Base-by-base conservation (phyloP, 345 rosid genomes). In the Gossypium ekmanianum region DNA sequence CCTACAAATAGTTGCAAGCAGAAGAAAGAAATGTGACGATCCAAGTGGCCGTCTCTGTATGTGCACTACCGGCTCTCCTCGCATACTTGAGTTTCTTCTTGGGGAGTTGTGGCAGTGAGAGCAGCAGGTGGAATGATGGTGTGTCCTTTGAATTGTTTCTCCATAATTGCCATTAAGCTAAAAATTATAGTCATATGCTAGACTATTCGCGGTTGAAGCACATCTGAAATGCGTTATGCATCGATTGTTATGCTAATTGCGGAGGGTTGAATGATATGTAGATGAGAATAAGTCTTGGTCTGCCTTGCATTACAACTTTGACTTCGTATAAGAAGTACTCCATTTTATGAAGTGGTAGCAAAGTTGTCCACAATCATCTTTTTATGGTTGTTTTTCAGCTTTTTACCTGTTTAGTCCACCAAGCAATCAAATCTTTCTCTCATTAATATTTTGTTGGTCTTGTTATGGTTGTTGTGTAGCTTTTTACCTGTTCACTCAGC, bases 401-500 rank as follows among this genome's bases (percentile, higher is more conserved):
- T 65, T 34, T 34, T 34, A 34, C 47, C 18, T 68, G 14, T 7
- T 22, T 48, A 47, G 18, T 68, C 72, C 24, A 4, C 41, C 26
- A 18, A 13, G 72, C 39, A 24, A 48, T 48, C 7, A 22, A 67
- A 47, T 14, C 24, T 52, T 29, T 18, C 45, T 34, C 59, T 52
- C 29, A 55, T 54, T 11, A 41, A 54, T 12, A 61, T 47, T 26
- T 17, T 48, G 13, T 59, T 47, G 11, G 24, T 61, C 45, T 71
- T 47, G 48, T 14, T 79, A 10, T 74, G 64, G 73, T 69, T 67
- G 47, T 75, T 63, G 78, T 81, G 73, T 83, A 90, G 95, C 81
- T 80, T 74, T 89, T 47, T 59, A 80, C 77, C 83, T 84, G 76
- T 92, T 92, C 75, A 90, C 85, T 71, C 97, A 92, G 75, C 97